Evolutionary conservation across 192 early-diverging fungal genomes (phyloP).

Genomic region (Coemansia reversa): DNA sequence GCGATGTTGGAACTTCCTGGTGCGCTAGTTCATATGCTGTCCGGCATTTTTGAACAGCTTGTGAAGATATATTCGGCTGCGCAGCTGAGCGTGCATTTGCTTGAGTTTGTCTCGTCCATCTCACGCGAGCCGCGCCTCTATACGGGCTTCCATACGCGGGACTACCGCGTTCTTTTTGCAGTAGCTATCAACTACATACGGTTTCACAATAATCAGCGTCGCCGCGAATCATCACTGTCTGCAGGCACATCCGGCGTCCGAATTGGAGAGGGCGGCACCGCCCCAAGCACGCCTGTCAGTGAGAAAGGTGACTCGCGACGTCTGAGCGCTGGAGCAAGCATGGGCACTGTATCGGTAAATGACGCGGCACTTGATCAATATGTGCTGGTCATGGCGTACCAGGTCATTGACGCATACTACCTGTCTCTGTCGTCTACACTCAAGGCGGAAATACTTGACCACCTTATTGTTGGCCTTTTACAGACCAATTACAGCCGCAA

Average conservation of each 20-base stretch:
- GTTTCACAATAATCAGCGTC: constrained; percentile 48
- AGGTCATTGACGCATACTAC: constrained; percentile 89
- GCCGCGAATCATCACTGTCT: constrained; percentile 26
- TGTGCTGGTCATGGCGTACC: constrained; percentile 88
- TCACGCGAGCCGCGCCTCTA: constrained; percentile 76
- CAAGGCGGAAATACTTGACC: constrained; percentile 75
- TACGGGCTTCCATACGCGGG: constrained; percentile 73
- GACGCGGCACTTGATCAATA: constrained; percentile 69
- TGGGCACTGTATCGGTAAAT: not conserved
- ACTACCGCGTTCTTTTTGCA: constrained; percentile 86
- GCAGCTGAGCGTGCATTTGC: constrained; percentile 76
- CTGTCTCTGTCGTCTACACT: constrained; percentile 72
- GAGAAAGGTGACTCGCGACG: constrained; percentile 20
- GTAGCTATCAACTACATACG: constrained; percentile 87
- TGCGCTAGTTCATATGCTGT: constrained; percentile 71
- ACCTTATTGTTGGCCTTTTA: constrained; percentile 74
- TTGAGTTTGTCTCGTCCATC: constrained; percentile 90
- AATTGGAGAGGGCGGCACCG: not conserved
- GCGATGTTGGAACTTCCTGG: constrained; percentile 79
- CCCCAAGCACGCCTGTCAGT: not conserved
- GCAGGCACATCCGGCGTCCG: not conserved
- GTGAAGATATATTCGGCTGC: constrained; percentile 79
- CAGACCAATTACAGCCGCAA: constrained; percentile 58
- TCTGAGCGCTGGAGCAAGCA: constrained; percentile 9
- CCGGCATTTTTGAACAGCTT: constrained; percentile 69